Conservation (phyloP, 2,329 filamentous ascomycete genomes). For the Cytospora paraplurivora region DNA sequence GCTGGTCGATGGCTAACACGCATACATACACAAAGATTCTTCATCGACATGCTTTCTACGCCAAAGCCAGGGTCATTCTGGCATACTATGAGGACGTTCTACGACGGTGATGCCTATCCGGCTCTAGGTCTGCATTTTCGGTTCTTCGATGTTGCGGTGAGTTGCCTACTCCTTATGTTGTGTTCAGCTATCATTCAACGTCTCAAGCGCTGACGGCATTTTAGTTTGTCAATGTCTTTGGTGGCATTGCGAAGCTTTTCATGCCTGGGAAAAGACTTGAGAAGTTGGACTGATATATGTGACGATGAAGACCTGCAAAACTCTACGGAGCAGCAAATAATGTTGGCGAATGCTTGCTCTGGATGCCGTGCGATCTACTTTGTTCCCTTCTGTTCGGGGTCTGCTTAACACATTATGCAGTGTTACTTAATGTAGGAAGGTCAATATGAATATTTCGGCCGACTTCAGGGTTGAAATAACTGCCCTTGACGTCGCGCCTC, state of each 20-base stretch:
- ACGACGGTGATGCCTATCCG: constrained; percentile 19
- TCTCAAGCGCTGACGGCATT: neutral
- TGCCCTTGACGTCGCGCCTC: too few species aligned
- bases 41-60: constrained; percentile 3
- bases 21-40: constrained; percentile 8
- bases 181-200: neutral
- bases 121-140: constrained; percentile 13
- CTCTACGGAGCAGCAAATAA: too few species aligned
- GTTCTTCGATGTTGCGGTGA: constrained; percentile 11
- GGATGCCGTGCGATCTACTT: too few species aligned
- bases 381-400: too few species aligned
- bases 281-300: constrained; percentile 3
- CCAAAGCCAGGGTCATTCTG: constrained; percentile 5
- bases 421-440: too few species aligned
- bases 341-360: too few species aligned
- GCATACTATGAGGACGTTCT: constrained; percentile 14
- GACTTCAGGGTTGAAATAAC: too few species aligned
- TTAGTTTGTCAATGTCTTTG: constrained; percentile 23
- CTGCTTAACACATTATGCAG: too few species aligned
- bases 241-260: constrained; percentile 20
- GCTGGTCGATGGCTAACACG: neutral
- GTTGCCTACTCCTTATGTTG: neutral
- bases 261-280: neutral
- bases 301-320: neutral
- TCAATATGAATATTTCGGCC: too few species aligned